phyloP scores from a whole-genome alignment of 805 yeast genomes.

The Cyberlindnera mrakii region DNA sequence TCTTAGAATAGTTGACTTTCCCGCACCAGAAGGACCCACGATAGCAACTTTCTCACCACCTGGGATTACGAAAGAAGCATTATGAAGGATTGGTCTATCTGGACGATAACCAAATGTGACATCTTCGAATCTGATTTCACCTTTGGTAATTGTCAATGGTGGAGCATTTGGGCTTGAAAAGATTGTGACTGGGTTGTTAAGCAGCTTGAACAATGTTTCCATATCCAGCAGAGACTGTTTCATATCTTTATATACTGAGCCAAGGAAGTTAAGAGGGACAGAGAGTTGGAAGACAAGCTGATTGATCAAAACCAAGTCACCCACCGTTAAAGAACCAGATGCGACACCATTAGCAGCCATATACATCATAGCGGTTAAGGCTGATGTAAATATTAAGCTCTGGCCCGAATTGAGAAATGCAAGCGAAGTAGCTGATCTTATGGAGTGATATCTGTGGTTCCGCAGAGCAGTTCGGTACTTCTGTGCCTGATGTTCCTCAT shows the following conservation, averaged over 20 bases:
- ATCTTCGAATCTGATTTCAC: conserved; percentile 82
- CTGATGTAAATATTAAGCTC: conserved; percentile 74
- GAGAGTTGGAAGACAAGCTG: conserved; percentile 94
- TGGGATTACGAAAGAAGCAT: conserved; percentile 81
- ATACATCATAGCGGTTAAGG: conserved; percentile 95
- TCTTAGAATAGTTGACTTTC: conserved; percentile 84
- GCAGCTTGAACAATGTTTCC: conserved; percentile 89
- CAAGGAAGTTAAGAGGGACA: conserved; percentile 90
- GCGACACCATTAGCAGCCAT: conserved; percentile 96
- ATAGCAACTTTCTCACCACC: conserved; percentile 92
- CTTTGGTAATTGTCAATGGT: conserved; percentile 42
- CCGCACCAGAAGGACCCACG: conserved; percentile 96
- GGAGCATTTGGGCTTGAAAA: conserved; percentile 57
- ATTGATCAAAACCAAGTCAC: conserved; percentile 90
- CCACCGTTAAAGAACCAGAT: conserved; percentile 76
- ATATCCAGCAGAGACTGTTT: conserved; percentile 90
- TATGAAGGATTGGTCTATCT: conserved; percentile 75
- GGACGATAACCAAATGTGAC: conserved; percentile 91
- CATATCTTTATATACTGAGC: conserved; percentile 91
- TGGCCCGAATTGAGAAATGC: conserved; percentile 79
- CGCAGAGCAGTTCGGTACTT: conserved; percentile 73
- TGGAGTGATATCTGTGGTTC: conserved; percentile 61
- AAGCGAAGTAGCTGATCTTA: conserved; percentile 78
- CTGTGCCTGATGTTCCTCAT: conserved; percentile 72
- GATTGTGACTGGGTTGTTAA: conserved; percentile 64